Conservation (phyloP, 2,329 filamentous ascomycete species). For the Aspergillus sp. region DNA sequence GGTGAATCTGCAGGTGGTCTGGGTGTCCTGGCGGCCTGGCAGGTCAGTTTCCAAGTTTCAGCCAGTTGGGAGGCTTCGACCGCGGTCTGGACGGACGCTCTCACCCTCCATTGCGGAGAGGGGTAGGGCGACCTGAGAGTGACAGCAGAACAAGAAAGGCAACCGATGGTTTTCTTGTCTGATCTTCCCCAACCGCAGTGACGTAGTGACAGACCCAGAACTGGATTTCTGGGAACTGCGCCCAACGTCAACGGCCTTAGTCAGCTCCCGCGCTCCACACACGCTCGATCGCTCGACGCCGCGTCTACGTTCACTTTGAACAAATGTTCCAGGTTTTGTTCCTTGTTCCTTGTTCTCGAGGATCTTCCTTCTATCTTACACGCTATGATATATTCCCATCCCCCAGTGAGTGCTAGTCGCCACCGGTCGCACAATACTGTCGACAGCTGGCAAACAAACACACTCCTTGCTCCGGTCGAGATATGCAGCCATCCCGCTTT, state of each 20-base stretch:
- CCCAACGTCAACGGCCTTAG: neutral
- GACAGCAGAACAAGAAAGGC: neutral
- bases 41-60: neutral
- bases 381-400: neutral
- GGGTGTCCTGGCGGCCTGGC: neutral
- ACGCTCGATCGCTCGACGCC: too few relatives aligned
- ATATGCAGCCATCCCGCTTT: neutral
- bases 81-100: neutral
- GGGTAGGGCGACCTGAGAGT: neutral
- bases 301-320: too few relatives aligned
- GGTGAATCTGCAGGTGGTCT: neutral
- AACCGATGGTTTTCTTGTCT: neutral
- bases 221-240: neutral
- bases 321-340: too few relatives aligned
- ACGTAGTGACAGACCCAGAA: neutral
- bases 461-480: neutral
- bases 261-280: neutral
- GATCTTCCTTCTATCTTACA: neutral
- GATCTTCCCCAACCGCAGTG: neutral
- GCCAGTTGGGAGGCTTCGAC: neutral
- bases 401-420: neutral
- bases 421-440: neutral
- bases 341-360: neutral
- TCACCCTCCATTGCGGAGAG: constrained; percentile 4
- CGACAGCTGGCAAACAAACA: neutral